A percentile compares a stretch with the other conserved stretches of the same genome.
These are phyloP conservation scores for Penicillium corylophilum DNA, from an alignment of 2,329 filamentous ascomycete genomes.

Conservation along the genomic window DNA sequence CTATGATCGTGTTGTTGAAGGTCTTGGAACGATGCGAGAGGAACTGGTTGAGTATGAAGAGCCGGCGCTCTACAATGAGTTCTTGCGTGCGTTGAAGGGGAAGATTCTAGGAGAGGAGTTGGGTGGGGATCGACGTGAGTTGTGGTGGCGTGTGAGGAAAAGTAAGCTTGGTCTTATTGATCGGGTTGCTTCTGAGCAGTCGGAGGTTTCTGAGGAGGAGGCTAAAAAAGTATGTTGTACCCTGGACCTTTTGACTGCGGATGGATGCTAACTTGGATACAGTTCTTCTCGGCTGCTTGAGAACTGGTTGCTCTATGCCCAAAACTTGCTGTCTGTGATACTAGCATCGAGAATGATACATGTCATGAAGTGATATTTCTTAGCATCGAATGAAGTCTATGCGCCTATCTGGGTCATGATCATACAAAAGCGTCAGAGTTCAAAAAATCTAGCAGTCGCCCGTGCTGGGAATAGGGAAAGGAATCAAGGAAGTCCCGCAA, in stretches of 20 bases:
- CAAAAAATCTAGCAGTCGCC: slow-evolving; percentile 5
- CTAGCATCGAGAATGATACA: background rate
- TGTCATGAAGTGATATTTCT: background rate
- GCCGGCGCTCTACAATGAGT: slow-evolving; percentile 72
- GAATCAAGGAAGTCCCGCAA: background rate
- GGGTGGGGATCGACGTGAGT: slow-evolving; percentile 73
- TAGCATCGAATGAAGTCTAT: background rate
- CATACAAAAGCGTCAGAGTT: background rate
- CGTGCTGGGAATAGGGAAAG: slow-evolving; percentile 13
- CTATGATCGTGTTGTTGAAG: slow-evolving; percentile 74
- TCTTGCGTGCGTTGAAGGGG: slow-evolving; percentile 69
- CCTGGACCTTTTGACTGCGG: background rate
- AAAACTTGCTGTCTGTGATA: background rate
- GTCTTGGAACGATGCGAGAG: slow-evolving; percentile 73
- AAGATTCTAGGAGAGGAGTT: slow-evolving; percentile 68
- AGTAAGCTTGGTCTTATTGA: slow-evolving; percentile 73
- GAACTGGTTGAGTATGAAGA: slow-evolving; percentile 74
- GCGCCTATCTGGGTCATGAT: background rate
- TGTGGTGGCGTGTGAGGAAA: slow-evolving; percentile 74
- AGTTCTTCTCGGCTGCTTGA: slow-evolving; percentile 8
- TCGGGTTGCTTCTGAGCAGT: slow-evolving; percentile 59
- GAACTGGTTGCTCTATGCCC: background rate
- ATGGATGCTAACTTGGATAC: background rate
- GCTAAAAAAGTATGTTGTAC: slow-evolving; percentile 55
- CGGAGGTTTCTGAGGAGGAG: slow-evolving; percentile 67